A percentile compares a stretch with the other conserved stretches of the same genome.
These are phyloP conservation scores for Allium fistulosum DNA, from an alignment of 106 monocot genomes.

Conservation along the genomic window DNA sequence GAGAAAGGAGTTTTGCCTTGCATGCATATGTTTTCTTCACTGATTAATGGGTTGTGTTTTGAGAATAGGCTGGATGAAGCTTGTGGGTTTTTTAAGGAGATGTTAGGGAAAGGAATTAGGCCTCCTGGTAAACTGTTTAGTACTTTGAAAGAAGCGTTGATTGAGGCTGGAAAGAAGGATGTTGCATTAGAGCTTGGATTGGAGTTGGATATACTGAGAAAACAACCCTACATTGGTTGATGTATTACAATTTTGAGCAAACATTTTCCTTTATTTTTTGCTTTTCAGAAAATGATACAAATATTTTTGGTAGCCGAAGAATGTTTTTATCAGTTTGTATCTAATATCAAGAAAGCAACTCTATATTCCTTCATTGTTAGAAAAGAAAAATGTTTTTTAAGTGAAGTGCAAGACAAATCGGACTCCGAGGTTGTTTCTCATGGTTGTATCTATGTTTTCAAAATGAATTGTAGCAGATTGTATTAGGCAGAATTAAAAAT, in stretches of 20 bases:
- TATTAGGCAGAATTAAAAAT: too few relatives aligned
- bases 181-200: conserved; percentile 40
- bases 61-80: conserved; percentile 76
- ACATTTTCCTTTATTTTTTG: background rate
- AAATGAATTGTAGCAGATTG: too few relatives aligned
- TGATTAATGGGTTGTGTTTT: conserved; percentile 60
- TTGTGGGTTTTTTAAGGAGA: conserved; percentile 70
- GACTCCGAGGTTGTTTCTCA: too few relatives aligned
- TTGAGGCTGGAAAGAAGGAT: conserved; percentile 52
- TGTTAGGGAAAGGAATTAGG: conserved; percentile 76
- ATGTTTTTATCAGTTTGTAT: too few relatives aligned
- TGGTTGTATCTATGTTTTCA: too few relatives aligned
- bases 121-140: conserved; percentile 67
- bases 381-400: too few relatives aligned
- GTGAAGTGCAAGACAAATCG: too few relatives aligned
- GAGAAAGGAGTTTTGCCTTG: conserved; percentile 68
- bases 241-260: background rate
- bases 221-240: conserved; percentile 1
- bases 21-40: conserved; percentile 82
- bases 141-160: conserved; percentile 57
- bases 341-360: too few relatives aligned
- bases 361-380: too few relatives aligned
- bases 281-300: too few relatives aligned
- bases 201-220: conserved; percentile 56
- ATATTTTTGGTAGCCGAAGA: too few relatives aligned